Evolutionary conservation across 805 yeast species (phyloP).

Genomic region (Candida awuae): DNA sequence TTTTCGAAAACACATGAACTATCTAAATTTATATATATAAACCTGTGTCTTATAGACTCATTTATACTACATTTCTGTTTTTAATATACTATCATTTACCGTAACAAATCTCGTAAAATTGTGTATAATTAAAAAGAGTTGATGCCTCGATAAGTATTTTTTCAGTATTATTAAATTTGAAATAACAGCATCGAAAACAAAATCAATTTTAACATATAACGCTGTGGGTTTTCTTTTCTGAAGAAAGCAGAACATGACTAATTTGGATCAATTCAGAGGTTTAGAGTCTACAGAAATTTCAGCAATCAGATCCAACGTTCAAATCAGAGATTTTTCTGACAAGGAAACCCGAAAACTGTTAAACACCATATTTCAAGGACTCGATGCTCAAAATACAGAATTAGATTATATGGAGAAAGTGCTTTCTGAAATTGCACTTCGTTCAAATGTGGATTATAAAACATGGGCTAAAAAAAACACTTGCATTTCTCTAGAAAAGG

Average conservation of each 20-base stretch:
- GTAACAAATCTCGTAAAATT: too few species aligned
- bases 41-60: background rate
- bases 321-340: constrained; percentile 14
- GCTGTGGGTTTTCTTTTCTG: too few species aligned
- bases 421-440: constrained; percentile 3
- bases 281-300: background rate
- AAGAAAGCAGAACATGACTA: too few species aligned
- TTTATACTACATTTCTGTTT: constrained; percentile 5
- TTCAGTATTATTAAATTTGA: too few species aligned
- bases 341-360: constrained; percentile 19
- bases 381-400: constrained; percentile 25
- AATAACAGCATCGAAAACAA: too few species aligned
- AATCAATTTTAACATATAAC: too few species aligned
- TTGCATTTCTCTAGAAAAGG: background rate
- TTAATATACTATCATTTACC: constrained; percentile 4
- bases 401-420: constrained; percentile 13
- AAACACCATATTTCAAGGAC: constrained; percentile 22
- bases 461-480: constrained; percentile 1
- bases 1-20: background rate
- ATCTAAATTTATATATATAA: background rate
- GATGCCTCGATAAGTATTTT: too few species aligned
- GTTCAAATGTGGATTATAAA: constrained; percentile 5
- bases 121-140: too few species aligned
- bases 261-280: too few species aligned
- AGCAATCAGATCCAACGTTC: background rate